A percentile compares a stretch with the other conserved stretches of the same genome.
These are phyloP conservation scores for Porpolomopsis calyptriformis DNA, from an alignment of 768 basidiomycete genomes.

Conservation along the genomic window DNA sequence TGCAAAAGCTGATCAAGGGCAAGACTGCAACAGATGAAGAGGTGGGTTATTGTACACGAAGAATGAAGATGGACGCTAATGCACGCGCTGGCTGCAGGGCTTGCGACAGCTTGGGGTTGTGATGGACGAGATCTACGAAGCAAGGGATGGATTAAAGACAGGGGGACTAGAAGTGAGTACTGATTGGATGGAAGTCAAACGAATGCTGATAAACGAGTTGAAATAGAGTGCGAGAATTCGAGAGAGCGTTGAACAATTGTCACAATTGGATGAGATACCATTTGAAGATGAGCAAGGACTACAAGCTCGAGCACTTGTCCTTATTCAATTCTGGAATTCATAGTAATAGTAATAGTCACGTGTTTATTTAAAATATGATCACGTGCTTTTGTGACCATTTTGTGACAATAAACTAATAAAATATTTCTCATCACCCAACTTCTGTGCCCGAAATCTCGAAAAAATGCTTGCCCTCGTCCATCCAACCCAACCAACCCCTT, in stretches of 20 bases:
- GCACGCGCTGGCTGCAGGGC: conserved; percentile 1
- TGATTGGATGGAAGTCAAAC: not conserved
- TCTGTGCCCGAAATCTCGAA: conserved; percentile 4
- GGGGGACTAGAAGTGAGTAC: conserved; percentile 6
- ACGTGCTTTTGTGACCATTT: not conserved
- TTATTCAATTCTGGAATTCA: conserved; percentile 3
- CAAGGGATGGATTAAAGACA: conserved; percentile 1
- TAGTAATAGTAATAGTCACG: not conserved
- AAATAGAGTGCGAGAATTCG: conserved; percentile 1
- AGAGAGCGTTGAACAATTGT: conserved; percentile 8
- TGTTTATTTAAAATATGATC: not conserved
- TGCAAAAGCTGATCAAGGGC: conserved; percentile 13
- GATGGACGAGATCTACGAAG: conserved; percentile 6
- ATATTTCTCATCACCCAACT: not conserved
- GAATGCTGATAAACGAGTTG: not conserved
- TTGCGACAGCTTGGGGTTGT: not conserved
- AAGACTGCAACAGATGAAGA: conserved; percentile 6
- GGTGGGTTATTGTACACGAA: conserved; percentile 8
- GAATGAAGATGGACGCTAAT: not conserved
- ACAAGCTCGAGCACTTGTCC: not conserved
- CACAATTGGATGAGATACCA: conserved; percentile 9
- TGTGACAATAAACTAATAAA: not conserved
- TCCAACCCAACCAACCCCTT: conserved; percentile 19
- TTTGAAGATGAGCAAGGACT: conserved; percentile 9
- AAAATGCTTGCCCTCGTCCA: conserved; percentile 43